These are phyloP conservation scores for Termitomyces heimii DNA, from an alignment of 768 basidiomycete genomes.

Conservation along the genomic window DNA sequence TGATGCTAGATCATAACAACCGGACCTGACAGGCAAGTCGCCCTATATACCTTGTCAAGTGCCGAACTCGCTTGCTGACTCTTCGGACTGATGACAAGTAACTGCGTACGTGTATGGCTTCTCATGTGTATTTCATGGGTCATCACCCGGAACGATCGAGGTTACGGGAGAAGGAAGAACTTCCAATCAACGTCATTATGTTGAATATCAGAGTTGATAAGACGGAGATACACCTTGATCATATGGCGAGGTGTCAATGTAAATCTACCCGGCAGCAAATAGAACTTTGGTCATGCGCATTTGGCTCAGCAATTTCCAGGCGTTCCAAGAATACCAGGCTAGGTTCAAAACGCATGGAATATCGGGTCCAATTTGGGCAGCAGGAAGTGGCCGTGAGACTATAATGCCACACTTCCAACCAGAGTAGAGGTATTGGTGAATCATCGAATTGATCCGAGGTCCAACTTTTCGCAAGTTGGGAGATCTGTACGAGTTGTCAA, in stretches of 20 bases:
- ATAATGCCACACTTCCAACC: background rate
- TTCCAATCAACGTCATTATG: background rate
- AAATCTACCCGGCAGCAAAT: background rate
- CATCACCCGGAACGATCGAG: background rate
- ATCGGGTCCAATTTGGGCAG: background rate
- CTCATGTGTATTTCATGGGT: background rate
- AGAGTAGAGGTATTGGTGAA: background rate
- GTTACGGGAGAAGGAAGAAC: background rate
- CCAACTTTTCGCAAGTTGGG: background rate
- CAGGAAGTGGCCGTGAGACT: background rate
- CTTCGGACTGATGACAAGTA: constrained; percentile 2
- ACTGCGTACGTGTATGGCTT: constrained; percentile 1
- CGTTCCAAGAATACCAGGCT: background rate
- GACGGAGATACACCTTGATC: background rate
- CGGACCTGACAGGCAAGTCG: background rate
- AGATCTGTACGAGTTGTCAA: background rate
- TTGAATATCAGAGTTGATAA: background rate
- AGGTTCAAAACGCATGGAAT: background rate
- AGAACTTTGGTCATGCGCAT: background rate
- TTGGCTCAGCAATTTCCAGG: background rate
- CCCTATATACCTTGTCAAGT: background rate
- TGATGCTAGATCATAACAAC: background rate
- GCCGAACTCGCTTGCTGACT: background rate
- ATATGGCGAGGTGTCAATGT: background rate
- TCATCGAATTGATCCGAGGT: background rate